A percentile compares a stretch with the other conserved stretches of the same genome.
Conservation (phyloP, 257 asterid genomes). For the Nicotiana paniculata region DNA sequence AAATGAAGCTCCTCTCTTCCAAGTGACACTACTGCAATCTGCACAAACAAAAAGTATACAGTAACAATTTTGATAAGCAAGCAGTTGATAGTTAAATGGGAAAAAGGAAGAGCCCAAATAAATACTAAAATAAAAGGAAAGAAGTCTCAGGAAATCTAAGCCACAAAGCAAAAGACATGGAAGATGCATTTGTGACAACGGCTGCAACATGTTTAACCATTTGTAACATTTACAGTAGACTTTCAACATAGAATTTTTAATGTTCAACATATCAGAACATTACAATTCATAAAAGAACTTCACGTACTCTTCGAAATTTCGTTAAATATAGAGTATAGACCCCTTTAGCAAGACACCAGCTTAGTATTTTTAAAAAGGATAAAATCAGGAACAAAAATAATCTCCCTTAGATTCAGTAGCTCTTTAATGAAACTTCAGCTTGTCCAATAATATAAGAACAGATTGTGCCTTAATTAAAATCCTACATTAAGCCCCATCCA, state of each 20-base stretch:
- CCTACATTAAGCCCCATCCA: neutral
- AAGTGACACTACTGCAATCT: constrained; percentile 77
- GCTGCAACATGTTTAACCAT: neutral
- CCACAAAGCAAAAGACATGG: neutral
- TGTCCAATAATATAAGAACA: neutral
- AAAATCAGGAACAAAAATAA: neutral
- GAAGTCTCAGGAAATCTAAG: neutral
- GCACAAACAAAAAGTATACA: constrained; percentile 14
- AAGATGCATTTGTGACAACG: neutral
- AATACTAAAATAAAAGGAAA: neutral
- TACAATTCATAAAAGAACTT: neutral
- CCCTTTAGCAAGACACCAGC: neutral
- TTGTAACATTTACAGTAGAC: neutral
- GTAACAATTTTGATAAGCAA: constrained; percentile 2
- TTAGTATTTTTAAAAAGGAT: neutral
- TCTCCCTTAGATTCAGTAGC: neutral
- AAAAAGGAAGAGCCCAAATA: neutral
- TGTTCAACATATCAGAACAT: neutral
- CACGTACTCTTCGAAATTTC: neutral
- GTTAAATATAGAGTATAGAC: neutral
- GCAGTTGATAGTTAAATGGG: neutral
- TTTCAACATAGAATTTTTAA: neutral
- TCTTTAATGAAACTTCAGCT: neutral
- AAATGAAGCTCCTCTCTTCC: constrained; percentile 79
- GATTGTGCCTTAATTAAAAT: neutral